Evolutionary conservation across 176 grass and related monocot genomes (phyloP), one percentile per base, ranked within the genome.

Genomic region (Thinopyrum elongatum): DNA sequence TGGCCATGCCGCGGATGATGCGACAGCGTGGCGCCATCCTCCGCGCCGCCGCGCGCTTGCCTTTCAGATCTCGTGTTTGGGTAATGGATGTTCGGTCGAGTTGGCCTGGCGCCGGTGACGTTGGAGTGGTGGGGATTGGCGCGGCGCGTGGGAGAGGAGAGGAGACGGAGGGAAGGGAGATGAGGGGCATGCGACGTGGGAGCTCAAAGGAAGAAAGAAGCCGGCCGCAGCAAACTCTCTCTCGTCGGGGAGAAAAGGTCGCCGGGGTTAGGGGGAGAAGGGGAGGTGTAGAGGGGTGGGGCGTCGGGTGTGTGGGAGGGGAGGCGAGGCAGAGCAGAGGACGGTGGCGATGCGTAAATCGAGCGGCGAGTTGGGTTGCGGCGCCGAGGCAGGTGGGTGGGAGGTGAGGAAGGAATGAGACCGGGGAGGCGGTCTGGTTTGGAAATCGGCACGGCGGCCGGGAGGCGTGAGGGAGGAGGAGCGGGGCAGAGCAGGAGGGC

Each of bases 1-100:
- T 89, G 68, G 95, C 81, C 95, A 98, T 98, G 64, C 88, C 84
- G 74, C 78, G 91, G 77, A 98, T 91, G 74, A 64, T 91, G 73
- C 27, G 88, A 51, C 19, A 95, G 65, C 71, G 82, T 22, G 81
- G 80, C 60, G 70, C 41, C 79, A 83, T 75, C 80, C 73, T 57
- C 81, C 10, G 17, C 72, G 68, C 77, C 83, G n/a, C 36, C 58
- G 15, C 39, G 25, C 75, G 63, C 41, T 23, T 22, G n/a, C 10
- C 67, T 67, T 22, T 73, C 55, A 62, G 70, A 82, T 86, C 83
- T 63, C 2, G 5, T 26, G 31, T 10, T 41, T 34, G 12, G 34
- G 1, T 2, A 9, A 8, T 46, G 25, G 61, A 36, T 29, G 60
- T 5, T 70, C 4, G n/a, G 35, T 36, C 30, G 22, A 25, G 35